These are phyloP conservation scores for Solanum arcanum DNA, from an alignment of 257 asterid genomes.

Conservation along the genomic window DNA sequence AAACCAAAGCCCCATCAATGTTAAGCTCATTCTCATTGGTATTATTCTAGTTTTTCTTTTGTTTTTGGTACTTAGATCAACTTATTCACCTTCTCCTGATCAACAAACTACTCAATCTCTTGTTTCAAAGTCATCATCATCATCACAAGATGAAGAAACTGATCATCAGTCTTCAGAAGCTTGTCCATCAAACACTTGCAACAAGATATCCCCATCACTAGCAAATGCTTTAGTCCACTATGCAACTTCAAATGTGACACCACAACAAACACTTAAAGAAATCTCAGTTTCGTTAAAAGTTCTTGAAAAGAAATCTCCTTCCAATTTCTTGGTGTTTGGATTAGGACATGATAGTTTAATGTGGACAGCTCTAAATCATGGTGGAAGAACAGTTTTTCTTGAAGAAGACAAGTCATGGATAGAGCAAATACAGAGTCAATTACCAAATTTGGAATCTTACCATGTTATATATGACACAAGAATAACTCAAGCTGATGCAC, in stretches of 20 bases:
- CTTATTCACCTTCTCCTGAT: conserved; percentile 10
- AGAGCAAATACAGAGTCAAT: conserved; percentile 25
- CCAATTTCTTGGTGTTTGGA: conserved; percentile 78
- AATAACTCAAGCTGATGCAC: conserved; percentile 61
- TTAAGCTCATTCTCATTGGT: conserved; percentile 33
- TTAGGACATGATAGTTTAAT: conserved; percentile 81
- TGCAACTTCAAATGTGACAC: conserved; percentile 72
- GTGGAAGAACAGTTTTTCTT: conserved; percentile 69
- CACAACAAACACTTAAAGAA: conserved; percentile 71
- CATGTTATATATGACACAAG: conserved; percentile 59
- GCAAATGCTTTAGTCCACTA: conserved; percentile 68
- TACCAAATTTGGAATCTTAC: conserved; percentile 57
- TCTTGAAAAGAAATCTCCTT: conserved; percentile 57
- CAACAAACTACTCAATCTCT: not conserved
- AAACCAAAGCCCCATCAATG: conserved; percentile 26
- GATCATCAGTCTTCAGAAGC: not conserved
- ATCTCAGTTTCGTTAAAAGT: conserved; percentile 58
- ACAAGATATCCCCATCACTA: conserved; percentile 56
- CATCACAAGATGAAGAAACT: not conserved
- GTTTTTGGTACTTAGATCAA: conserved; percentile 38
- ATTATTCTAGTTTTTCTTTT: conserved; percentile 34
- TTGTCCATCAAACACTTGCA: conserved; percentile 23
- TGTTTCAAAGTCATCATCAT: not conserved
- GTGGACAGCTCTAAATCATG: conserved; percentile 86
- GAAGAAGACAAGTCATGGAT: conserved; percentile 86